Evolutionary conservation across 2,329 filamentous ascomycete genomes (phyloP), one percentile per base, ranked within the genome.

Genomic region (Apiospora hydei): DNA sequence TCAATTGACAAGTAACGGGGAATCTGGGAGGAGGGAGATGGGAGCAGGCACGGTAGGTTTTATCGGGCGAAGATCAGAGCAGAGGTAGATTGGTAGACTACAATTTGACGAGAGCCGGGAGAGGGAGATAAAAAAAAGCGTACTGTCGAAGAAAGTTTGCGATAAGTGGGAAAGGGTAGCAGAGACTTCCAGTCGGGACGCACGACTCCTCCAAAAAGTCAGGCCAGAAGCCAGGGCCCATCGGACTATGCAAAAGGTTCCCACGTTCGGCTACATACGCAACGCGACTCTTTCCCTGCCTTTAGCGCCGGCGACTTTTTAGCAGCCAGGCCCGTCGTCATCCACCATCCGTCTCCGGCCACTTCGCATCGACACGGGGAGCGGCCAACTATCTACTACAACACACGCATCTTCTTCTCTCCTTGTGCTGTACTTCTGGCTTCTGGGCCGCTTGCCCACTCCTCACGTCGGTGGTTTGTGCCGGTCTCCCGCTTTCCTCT

Each of bases 151-250:
- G 53, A 61, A 61, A 64, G 13, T 64, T 64, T 64, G 57, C 38
- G 6, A 64, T 41, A 64, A 64, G 57, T 64, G 57, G 57, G 57
- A 64, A 34, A 14, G 53, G 57, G 51, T 57, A 34, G 18, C 57
- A 64, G 57, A 64, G 57, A 64, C 57, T 64, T 57, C 26, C 26
- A 24, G 13, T 43, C 41, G 13, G 41, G 41, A 43, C 13, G 8
- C 41, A 13, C 1, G 41, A 43, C 41, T 43, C 41, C 41, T 43
- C 41, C 41, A 43, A 4, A 21, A 34, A 26, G 57, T 41, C 57
- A 64, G 57, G 6, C 34, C 57, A 64, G 57, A 64, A 38, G 57
- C 57, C 57, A 64, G 57, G 57, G 34, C n/a, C 34, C 57, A 64
- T 64, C 53, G 53, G 53, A 21, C 18, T 18, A 41, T n/a, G 6